phyloP scores from a whole-genome alignment of 345 rosid species.

The Acer negundo region DNA sequence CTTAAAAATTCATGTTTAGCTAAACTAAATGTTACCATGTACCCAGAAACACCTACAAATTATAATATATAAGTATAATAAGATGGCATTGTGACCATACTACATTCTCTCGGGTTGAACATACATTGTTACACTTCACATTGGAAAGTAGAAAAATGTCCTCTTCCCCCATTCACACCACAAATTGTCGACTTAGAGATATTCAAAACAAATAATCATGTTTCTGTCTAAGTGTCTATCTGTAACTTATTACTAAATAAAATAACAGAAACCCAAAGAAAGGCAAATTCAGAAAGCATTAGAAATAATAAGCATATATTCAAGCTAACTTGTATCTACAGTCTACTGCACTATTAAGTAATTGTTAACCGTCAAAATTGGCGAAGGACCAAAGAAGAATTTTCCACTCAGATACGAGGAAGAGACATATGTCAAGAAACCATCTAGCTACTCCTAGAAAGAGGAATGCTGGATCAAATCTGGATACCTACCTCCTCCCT shows the following conservation, averaged over 20 bases:
- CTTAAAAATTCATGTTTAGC: not conserved
- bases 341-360: conserved; percentile 15
- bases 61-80: not conserved
- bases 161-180: conserved; percentile 8
- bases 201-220: not conserved
- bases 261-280: not conserved
- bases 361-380: too few relatives aligned
- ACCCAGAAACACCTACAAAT: not conserved
- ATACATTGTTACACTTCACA: not conserved
- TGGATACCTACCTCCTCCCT: too few relatives aligned
- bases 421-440: too few relatives aligned
- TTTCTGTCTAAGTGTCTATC: not conserved
- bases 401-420: too few relatives aligned
- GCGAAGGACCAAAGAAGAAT: too few relatives aligned
- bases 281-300: conserved; percentile 8
- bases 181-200: not conserved
- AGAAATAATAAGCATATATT: not conserved
- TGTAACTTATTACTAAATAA: not conserved
- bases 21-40: not conserved
- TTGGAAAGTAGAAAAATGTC: not conserved
- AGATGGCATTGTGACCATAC: not conserved
- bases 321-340: not conserved
- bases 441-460: too few relatives aligned
- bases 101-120: not conserved
- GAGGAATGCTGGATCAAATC: too few relatives aligned